Conservation (phyloP, 306 rosid species). For the Inga laurina region DNA sequence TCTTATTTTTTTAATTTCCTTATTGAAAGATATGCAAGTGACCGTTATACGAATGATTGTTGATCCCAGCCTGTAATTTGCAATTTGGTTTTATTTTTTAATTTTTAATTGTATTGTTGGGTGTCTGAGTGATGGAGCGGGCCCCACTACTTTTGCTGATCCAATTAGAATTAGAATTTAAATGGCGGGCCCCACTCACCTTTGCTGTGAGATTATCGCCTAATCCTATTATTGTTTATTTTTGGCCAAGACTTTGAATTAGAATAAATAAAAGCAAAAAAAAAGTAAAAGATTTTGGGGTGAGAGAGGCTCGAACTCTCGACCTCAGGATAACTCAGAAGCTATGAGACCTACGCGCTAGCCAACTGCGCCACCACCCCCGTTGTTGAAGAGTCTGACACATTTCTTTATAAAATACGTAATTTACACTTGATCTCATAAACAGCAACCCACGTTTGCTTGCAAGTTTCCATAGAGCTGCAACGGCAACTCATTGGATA, state of each 20-base stretch:
- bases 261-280: background rate
- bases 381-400: fast-evolving
- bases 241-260: background rate
- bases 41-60: conserved; percentile 54
- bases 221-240: too few species aligned
- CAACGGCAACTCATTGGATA: too few species aligned
- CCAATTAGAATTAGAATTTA: background rate
- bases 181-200: too few species aligned
- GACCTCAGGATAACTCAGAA: conserved; percentile 72
- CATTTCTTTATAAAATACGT: too few species aligned
- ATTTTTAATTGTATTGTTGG: background rate
- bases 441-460: too few species aligned
- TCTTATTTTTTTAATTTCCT: background rate
- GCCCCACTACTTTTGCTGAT: background rate
- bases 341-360: conserved; percentile 88
- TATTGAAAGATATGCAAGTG: conserved; percentile 36
- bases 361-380: conserved; percentile 89
- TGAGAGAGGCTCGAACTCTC: conserved; percentile 88
- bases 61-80: conserved; percentile 50
- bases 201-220: too few species aligned
- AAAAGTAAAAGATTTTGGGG: conserved; percentile 28
- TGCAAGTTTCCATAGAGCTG: too few species aligned
- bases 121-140: background rate
- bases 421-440: too few species aligned
- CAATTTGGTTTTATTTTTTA: conserved; percentile 2